Evolutionary conservation across 2,329 filamentous ascomycete genomes (phyloP).

Genomic region (Aureobasidium sp.): DNA sequence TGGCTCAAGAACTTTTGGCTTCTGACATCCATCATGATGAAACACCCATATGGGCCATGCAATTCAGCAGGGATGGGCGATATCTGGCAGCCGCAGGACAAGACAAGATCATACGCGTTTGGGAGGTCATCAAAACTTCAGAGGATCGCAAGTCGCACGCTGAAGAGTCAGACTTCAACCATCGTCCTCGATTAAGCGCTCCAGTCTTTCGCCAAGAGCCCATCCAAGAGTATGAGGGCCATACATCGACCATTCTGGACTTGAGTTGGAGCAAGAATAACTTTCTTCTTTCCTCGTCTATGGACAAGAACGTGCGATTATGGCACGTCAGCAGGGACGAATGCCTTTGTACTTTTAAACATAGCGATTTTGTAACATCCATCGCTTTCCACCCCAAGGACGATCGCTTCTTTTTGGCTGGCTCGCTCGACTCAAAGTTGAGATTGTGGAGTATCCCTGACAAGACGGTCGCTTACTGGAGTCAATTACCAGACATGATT

Average conservation of each 20-base stretch:
- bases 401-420: constrained; percentile 92
- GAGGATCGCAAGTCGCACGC: constrained; percentile 59
- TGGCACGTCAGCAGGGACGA: constrained; percentile 85
- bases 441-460: constrained; percentile 96
- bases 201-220: constrained; percentile 82
- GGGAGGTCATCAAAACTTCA: constrained; percentile 73
- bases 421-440: constrained; percentile 79
- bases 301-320: constrained; percentile 93
- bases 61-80: constrained; percentile 86
- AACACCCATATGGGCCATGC: constrained; percentile 75
- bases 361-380: constrained; percentile 89
- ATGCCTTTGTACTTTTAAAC: constrained; percentile 87
- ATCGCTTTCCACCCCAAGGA: constrained; percentile 92
- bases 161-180: constrained; percentile 48
- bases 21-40: constrained; percentile 10
- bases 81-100: constrained; percentile 90
- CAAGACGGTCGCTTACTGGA: constrained; percentile 79
- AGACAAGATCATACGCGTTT: constrained; percentile 76
- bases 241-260: constrained; percentile 78
- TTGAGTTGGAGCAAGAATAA: constrained; percentile 99
- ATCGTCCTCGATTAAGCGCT: constrained; percentile 58
- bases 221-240: constrained; percentile 69
- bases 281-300: constrained; percentile 88
- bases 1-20: constrained; percentile 77
- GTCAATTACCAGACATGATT: constrained; percentile 72